phyloP scores from a whole-genome alignment of 2,329 filamentous ascomycete species.

The Fusarium sp. region DNA sequence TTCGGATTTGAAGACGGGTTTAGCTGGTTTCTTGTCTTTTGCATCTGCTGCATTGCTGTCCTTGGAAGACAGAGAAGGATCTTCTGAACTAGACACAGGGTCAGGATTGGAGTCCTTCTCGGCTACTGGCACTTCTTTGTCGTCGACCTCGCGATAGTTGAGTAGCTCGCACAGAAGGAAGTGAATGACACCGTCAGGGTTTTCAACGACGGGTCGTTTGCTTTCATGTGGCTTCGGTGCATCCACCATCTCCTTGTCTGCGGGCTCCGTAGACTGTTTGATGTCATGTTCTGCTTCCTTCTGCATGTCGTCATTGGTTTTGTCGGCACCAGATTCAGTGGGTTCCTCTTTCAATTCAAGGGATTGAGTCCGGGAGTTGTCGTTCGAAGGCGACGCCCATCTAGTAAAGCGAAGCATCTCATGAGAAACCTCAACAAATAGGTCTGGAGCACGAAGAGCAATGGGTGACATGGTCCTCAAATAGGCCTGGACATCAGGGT shows the following conservation, averaged over 20 bases:
- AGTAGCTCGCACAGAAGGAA: slow-evolving; percentile 93
- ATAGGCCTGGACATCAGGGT: slow-evolving; percentile 76
- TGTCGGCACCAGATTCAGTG: slow-evolving; percentile 32
- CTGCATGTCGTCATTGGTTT: slow-evolving; percentile 27
- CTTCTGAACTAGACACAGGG: slow-evolving; percentile 47
- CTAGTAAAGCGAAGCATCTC: slow-evolving; percentile 81
- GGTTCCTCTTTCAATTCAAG: slow-evolving; percentile 57
- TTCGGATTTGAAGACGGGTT: slow-evolving; percentile 86
- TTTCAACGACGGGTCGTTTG: slow-evolving; percentile 87
- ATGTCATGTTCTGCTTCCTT: slow-evolving; percentile 55
- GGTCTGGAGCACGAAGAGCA: slow-evolving; percentile 81
- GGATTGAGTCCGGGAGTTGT: slow-evolving; percentile 49
- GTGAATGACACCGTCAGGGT: slow-evolving; percentile 93
- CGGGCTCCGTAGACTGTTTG: slow-evolving; percentile 69
- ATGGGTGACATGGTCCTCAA: slow-evolving; percentile 81
- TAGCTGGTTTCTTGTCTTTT: slow-evolving; percentile 72
- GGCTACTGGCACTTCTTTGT: slow-evolving; percentile 70
- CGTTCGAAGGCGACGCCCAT: slow-evolving; percentile 60
- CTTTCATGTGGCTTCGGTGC: slow-evolving; percentile 74
- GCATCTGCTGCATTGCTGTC: slow-evolving; percentile 50
- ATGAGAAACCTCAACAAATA: slow-evolving; percentile 89
- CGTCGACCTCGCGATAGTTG: slow-evolving; percentile 91
- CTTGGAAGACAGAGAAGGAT: slow-evolving; percentile 48
- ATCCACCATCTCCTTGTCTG: slow-evolving; percentile 71
- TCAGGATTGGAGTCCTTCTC: slow-evolving; percentile 57